Evolutionary conservation across 768 basidiomycete genomes (phyloP).

Genomic region (Neoboletus subvelutipes): DNA sequence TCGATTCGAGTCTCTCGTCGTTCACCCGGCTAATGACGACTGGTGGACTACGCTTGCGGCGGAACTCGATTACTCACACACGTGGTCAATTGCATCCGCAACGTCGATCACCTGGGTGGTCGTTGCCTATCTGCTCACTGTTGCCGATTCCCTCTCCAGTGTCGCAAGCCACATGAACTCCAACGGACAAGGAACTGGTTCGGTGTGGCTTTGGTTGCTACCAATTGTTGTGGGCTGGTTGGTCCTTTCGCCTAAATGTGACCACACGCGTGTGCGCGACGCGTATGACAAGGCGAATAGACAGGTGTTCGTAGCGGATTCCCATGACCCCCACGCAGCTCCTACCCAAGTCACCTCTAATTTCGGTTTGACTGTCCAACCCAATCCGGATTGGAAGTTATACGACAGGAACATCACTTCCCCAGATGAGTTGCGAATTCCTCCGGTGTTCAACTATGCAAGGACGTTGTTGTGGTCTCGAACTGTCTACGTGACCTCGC

Average conservation of each 20-base stretch:
- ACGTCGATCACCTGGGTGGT: conserved; percentile 46
- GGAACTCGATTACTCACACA: conserved; percentile 38
- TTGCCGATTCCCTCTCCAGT: conserved; percentile 16
- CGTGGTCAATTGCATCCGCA: conserved; percentile 41
- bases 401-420: conserved; percentile 2
- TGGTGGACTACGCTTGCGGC: conserved; percentile 26
- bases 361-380: conserved; percentile 18
- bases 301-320: neutral
- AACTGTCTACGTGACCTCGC: conserved; percentile 12
- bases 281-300: conserved; percentile 18
- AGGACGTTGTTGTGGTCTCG: conserved; percentile 23
- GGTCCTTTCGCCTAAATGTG: conserved; percentile 41
- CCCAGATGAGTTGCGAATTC: conserved; percentile 25
- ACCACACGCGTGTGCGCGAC: conserved; percentile 29
- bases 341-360: neutral
- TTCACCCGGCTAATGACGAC: no score
- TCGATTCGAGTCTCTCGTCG: no score
- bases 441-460: conserved; percentile 29
- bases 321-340: neutral
- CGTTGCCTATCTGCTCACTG: conserved; percentile 36
- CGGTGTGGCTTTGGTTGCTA: conserved; percentile 45
- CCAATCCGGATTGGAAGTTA: conserved; percentile 4
- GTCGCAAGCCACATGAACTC: conserved; percentile 25
- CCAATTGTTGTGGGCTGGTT: conserved; percentile 43
- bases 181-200: conserved; percentile 40